Evolutionary conservation across 169 alveolate genomes (phyloP).

Genomic region (Plasmodium blacklocki): DNA sequence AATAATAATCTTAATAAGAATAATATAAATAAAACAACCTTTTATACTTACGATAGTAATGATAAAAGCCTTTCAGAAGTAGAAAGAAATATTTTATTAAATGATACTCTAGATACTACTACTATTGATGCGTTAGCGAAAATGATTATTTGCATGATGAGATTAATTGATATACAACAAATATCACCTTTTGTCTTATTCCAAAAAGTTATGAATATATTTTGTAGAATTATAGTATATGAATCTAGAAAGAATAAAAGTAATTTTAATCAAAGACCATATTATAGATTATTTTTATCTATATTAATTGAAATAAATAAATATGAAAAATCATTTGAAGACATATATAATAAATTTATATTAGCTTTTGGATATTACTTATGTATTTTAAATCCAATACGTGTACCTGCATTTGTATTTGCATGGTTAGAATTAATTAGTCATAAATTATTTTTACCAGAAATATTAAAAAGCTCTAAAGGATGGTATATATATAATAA

Average conservation of each 20-base stretch:
- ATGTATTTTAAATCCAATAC: constrained; percentile 88
- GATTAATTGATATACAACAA: constrained; percentile 89
- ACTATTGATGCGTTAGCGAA: constrained; percentile 87
- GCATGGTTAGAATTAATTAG: constrained; percentile 97
- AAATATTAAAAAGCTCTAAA: constrained; percentile 84
- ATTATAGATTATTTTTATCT: constrained; percentile 82
- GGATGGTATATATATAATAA: constrained; percentile 85
- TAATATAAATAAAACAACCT: no score
- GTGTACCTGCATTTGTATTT: constrained; percentile 97
- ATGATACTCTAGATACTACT: constrained; percentile 73
- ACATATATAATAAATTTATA: constrained; percentile 79
- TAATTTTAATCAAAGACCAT: constrained; percentile 82
- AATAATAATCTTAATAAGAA: no score
- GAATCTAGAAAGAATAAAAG: constrained; percentile 76
- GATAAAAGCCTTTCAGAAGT: neutral
- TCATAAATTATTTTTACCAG: constrained; percentile 92
- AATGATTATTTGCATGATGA: constrained; percentile 90
- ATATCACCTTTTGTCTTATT: constrained; percentile 89
- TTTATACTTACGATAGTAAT: no score
- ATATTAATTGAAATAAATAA: constrained; percentile 82
- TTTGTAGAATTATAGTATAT: constrained; percentile 84
- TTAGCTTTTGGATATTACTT: constrained; percentile 83
- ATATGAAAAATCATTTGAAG: constrained; percentile 81
- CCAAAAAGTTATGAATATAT: constrained; percentile 86
- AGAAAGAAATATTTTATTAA: constrained; percentile 12